A percentile compares a stretch with the other conserved stretches of the same genome.
These are phyloP conservation scores for Cyclotella atomus DNA, from an alignment of 108 stramenopile species.

Conservation along the genomic window DNA sequence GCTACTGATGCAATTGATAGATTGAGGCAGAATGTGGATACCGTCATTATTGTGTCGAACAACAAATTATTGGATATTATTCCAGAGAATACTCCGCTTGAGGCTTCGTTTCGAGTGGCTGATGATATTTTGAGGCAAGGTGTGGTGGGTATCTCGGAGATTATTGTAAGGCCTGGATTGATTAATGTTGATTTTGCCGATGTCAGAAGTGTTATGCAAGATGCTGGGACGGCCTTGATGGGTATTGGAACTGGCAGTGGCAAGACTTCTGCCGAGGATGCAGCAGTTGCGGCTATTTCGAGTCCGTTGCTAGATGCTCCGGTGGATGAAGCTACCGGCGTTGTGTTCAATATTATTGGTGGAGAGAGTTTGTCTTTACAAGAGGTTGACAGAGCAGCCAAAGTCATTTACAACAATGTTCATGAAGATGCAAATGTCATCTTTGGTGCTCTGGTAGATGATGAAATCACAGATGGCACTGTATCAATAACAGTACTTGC, in stretches of 20 bases:
- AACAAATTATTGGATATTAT: constrained; percentile 93
- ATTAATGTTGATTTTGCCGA: constrained; percentile 96
- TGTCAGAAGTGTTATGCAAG: constrained; percentile 90
- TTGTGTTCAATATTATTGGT: constrained; percentile 93
- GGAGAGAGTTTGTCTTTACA: constrained; percentile 87
- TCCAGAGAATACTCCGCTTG: constrained; percentile 90
- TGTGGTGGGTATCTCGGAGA: constrained; percentile 92
- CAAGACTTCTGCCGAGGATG: constrained; percentile 89
- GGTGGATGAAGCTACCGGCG: constrained; percentile 88
- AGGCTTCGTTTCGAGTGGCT: constrained; percentile 89
- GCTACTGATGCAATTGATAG: constrained; percentile 80
- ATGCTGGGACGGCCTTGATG: constrained; percentile 93
- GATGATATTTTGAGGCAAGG: constrained; percentile 94
- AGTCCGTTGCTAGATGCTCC: constrained; percentile 89
- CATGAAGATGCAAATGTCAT: constrained; percentile 95
- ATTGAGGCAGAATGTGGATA: constrained; percentile 84
- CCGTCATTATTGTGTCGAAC: constrained; percentile 92
- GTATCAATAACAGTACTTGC: constrained; percentile 92
- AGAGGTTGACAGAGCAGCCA: constrained; percentile 89
- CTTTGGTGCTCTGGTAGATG: constrained; percentile 92
- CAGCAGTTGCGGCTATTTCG: constrained; percentile 89
- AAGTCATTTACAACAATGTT: constrained; percentile 92
- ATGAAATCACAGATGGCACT: constrained; percentile 83
- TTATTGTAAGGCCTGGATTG: constrained; percentile 89
- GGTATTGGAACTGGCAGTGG: constrained; percentile 87